A percentile compares a stretch with the other conserved stretches of the same genome.
Conservation (phyloP, 2,329 filamentous ascomycete species). For the Chaetomiaceae sp. region DNA sequence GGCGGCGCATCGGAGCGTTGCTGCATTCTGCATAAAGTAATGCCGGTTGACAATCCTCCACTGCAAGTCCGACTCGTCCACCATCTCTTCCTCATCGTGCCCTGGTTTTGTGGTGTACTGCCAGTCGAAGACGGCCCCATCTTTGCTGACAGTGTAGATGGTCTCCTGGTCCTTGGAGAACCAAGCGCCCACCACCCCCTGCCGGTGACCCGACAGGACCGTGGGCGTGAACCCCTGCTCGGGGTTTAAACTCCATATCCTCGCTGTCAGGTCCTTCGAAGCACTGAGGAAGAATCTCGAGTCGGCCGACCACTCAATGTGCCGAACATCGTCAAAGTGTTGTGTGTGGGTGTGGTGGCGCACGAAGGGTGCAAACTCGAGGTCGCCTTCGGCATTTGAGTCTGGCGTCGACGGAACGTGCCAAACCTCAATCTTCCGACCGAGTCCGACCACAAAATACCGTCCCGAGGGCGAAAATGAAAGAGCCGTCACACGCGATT, state of each 20-base stretch:
- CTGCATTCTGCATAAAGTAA: constrained; percentile 89
- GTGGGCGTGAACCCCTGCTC: constrained; percentile 89
- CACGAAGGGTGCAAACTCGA: constrained; percentile 94
- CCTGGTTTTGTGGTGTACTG: constrained; percentile 65
- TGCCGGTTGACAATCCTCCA: constrained; percentile 91
- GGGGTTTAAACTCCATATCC: constrained; percentile 88
- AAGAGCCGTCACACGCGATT: constrained; percentile 73
- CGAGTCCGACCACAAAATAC: constrained; percentile 85
- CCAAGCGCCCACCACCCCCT: constrained; percentile 90
- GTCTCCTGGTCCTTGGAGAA: constrained; percentile 92
- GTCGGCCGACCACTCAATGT: constrained; percentile 93
- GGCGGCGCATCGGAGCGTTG: constrained; percentile 82
- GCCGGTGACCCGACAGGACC: constrained; percentile 83
- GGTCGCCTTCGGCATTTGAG: constrained; percentile 68
- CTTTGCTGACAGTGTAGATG: constrained; percentile 94
- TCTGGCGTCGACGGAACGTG: constrained; percentile 89
- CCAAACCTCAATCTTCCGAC: constrained; percentile 90
- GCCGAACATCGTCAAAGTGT: constrained; percentile 81
- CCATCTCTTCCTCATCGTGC: constrained; percentile 56
- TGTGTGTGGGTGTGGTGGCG: constrained; percentile 79
- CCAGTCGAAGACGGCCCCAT: constrained; percentile 95
- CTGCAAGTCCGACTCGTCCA: constrained; percentile 62
- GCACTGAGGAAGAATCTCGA: constrained; percentile 91
- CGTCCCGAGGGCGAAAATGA: constrained; percentile 87
- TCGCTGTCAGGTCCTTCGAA: constrained; percentile 85